Percentiles rank a stretch among this genome's conserved stretches.
These are phyloP conservation scores for Wallacemonas sp. DNA, from an alignment of 208 protist genomes.

Conservation along the genomic window DNA sequence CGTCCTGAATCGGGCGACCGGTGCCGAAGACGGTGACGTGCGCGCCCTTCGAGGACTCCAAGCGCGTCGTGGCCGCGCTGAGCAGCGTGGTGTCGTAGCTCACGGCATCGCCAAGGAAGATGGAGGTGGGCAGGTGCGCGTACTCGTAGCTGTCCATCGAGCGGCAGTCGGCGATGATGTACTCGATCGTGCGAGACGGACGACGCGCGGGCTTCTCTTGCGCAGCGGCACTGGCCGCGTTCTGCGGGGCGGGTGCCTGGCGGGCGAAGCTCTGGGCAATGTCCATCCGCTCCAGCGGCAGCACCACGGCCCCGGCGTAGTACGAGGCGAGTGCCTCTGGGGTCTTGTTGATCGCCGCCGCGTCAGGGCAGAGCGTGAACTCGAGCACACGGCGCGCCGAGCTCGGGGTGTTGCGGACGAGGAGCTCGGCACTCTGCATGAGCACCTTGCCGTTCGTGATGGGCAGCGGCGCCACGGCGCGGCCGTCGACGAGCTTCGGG, in stretches of 20 bases:
- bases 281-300: constrained; percentile 81
- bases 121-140: constrained; percentile 74
- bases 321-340: constrained; percentile 53
- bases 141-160: constrained; percentile 78
- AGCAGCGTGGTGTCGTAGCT: constrained; percentile 38
- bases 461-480: constrained; percentile 48
- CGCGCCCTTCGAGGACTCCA: constrained; percentile 45
- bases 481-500: constrained; percentile 46
- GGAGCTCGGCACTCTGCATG: constrained; percentile 77
- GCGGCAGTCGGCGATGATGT: constrained; percentile 90
- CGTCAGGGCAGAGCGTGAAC: constrained; percentile 58
- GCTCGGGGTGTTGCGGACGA: constrained; percentile 69
- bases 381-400: constrained; percentile 67
- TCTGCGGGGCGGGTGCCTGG: background rate
- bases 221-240: background rate
- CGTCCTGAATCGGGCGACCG: constrained; percentile 72
- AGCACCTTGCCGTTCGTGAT: constrained; percentile 68
- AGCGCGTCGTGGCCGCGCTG: constrained; percentile 21
- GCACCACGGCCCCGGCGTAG: constrained; percentile 52
- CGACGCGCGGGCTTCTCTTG: background rate
- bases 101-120: constrained; percentile 63
- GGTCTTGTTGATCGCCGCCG: constrained; percentile 47
- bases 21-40: constrained; percentile 85
- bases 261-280: constrained; percentile 59
- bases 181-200: constrained; percentile 32